phyloP scores from a whole-genome alignment of 202 grass and related monocot species.

The Carex sylvatica region DNA sequence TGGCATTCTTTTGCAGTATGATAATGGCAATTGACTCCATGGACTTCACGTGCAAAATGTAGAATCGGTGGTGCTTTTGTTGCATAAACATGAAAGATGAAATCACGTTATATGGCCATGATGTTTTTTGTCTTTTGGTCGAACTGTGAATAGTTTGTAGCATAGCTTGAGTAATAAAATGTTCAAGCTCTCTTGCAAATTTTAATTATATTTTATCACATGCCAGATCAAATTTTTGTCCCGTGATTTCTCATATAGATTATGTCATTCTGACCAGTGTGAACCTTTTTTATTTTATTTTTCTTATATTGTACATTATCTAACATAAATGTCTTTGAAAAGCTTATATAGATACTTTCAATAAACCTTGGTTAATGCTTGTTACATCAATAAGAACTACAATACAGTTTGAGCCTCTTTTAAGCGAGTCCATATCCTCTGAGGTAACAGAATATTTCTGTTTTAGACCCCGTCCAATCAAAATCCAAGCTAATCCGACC shows the following conservation, averaged over 20 bases:
- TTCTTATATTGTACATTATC: neutral
- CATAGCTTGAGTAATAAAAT: slow-evolving; percentile 11
- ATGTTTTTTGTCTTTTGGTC: slow-evolving; percentile 8
- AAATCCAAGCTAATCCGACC: no score
- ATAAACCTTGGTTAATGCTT: neutral
- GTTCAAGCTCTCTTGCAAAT: neutral
- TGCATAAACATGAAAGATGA: neutral
- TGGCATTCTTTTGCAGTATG: neutral
- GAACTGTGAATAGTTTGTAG: slow-evolving; percentile 13
- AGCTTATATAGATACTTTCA: neutral
- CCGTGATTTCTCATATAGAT: neutral
- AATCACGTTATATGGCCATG: neutral
- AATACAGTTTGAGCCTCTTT: neutral
- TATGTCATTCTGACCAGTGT: neutral
- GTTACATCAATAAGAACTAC: neutral
- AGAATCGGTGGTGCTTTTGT: slow-evolving; percentile 4
- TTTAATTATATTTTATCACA: neutral
- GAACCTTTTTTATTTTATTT: neutral
- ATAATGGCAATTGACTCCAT: neutral
- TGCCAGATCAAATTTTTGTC: neutral
- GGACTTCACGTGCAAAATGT: neutral
- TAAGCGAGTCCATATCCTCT: neutral
- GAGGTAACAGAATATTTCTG: no score
- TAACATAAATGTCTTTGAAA: neutral
- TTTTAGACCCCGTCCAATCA: no score